Conservation (phyloP, 495 filamentous ascomycete genomes). For the Neurospora tetrasperma region DNA sequence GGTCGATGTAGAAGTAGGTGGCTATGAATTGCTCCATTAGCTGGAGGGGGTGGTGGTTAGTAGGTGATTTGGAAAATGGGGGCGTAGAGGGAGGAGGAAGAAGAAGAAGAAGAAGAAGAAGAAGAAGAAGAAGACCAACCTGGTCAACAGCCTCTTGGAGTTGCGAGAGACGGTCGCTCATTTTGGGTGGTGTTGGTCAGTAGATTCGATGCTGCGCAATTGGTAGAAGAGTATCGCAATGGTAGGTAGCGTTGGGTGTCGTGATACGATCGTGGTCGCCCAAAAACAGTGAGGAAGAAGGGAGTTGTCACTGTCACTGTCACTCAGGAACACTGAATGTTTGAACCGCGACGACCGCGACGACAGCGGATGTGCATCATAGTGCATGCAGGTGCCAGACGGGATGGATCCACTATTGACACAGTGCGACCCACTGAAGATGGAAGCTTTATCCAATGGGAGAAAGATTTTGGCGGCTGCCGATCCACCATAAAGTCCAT, state of each 20-base stretch:
- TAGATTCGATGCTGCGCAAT: neutral
- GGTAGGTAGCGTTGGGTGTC: neutral
- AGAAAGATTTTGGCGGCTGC: neutral
- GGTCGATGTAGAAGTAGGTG: constrained; percentile 69
- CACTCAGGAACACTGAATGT: neutral
- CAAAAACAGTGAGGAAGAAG: neutral
- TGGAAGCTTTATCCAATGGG: neutral
- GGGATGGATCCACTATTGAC: neutral
- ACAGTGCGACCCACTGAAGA: neutral
- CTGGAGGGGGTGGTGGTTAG: constrained; percentile 32
- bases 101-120: no score
- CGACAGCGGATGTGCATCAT: neutral
- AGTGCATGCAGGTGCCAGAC: neutral
- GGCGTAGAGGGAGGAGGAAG: neutral
- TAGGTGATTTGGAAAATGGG: neutral
- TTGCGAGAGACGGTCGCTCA: constrained; percentile 89
- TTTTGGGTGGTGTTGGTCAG: constrained; percentile 25
- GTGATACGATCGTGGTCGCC: neutral
- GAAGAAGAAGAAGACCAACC: constrained; percentile 31
- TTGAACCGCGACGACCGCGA: neutral
- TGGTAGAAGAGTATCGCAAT: neutral
- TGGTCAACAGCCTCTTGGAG: constrained; percentile 92
- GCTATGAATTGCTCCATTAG: constrained; percentile 85
- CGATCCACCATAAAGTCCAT: neutral
- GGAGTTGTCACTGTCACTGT: neutral